These are phyloP conservation scores for Craterostigma plantagineum DNA, from an alignment of 257 asterid genomes.

Conservation along the genomic window DNA sequence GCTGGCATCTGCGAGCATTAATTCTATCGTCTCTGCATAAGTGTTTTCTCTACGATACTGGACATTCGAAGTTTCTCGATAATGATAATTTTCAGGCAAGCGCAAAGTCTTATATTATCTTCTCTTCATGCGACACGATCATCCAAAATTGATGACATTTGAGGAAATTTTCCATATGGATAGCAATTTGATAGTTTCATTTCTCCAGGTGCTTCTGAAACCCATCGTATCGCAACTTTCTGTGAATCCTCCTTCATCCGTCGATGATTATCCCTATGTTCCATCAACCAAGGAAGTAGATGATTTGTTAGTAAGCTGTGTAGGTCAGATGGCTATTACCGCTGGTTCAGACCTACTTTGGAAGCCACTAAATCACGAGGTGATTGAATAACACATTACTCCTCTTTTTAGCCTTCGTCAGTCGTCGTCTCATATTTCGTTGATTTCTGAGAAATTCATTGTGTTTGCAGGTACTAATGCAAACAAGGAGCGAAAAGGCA, in stretches of 20 bases:
- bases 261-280: slow-evolving; percentile 26
- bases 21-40: slow-evolving; percentile 54
- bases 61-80: slow-evolving; percentile 50
- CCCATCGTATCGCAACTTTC: slow-evolving; percentile 74
- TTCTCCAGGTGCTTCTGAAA: slow-evolving; percentile 58
- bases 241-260: slow-evolving; percentile 43
- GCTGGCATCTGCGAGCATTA: slow-evolving; percentile 71
- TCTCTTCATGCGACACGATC: not conserved
- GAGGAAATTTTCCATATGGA: not conserved
- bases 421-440: not conserved
- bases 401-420: not conserved
- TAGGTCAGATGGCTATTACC: slow-evolving; percentile 90
- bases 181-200: not conserved
- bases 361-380: slow-evolving; percentile 96
- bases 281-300: slow-evolving; percentile 64
- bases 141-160: no score
- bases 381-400: slow-evolving; percentile 6
- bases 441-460: no score
- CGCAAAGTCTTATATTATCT: not conserved
- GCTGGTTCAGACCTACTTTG: slow-evolving; percentile 86
- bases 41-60: slow-evolving; percentile 72
- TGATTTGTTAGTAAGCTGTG: slow-evolving; percentile 48
- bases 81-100: slow-evolving; percentile 66
- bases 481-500: slow-evolving; percentile 64
- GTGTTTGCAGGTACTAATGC: slow-evolving; percentile 64